Percentiles rank a stretch among this genome's conserved stretches.
Evolutionary conservation across 2,329 filamentous ascomycete species (phyloP).

Genomic region (Arthroderma uncinatum): DNA sequence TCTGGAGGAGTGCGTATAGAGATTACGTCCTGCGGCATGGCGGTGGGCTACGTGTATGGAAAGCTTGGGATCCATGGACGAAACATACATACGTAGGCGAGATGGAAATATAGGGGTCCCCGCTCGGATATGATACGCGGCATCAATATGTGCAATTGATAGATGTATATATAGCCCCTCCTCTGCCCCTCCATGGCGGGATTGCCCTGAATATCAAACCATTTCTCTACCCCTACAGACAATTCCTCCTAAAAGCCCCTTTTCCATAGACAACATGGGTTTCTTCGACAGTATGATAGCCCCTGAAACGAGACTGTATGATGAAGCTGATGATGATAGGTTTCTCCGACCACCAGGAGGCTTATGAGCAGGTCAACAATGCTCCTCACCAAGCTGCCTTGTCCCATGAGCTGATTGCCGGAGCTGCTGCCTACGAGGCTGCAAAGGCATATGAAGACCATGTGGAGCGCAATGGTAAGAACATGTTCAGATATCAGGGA

Average conservation of each 20-base stretch:
- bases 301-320: not conserved
- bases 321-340: not conserved
- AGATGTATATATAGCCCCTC: not conserved
- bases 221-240: not conserved
- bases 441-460: conserved; percentile 70
- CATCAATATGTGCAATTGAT: not conserved
- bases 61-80: not conserved
- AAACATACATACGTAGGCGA: not conserved
- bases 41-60: too few species aligned
- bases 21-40: not conserved
- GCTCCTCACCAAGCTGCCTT: conserved; percentile 49
- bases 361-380: conserved; percentile 43
- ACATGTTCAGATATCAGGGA: not conserved
- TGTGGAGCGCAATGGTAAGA: conserved; percentile 55
- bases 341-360: not conserved
- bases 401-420: conserved; percentile 63
- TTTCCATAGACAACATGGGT: not conserved
- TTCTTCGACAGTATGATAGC: not conserved
- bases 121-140: not conserved
- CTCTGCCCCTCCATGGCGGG: not conserved
- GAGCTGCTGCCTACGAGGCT: conserved; percentile 65
- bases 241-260: not conserved
- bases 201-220: not conserved
- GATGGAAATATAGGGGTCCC: not conserved
- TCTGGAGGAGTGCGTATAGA: not conserved